Percentiles rank a stretch among this genome's conserved stretches.
These are phyloP conservation scores for Coemansia furcata DNA, from an alignment of 192 early-diverging fungal species.

Conservation along the genomic window DNA sequence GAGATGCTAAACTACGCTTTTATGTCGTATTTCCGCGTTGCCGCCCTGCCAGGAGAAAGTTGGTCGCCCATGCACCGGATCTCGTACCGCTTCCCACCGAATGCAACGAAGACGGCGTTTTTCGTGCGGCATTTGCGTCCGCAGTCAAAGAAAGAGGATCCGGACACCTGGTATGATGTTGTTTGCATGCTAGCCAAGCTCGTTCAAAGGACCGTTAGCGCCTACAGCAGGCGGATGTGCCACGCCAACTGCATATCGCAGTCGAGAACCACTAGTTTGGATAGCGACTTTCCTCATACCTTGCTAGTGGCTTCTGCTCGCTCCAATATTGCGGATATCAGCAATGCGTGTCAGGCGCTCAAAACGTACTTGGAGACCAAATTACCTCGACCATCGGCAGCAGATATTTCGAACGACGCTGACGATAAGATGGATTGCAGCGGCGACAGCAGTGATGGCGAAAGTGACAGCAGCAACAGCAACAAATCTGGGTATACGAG, in stretches of 20 bases:
- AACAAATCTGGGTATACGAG: not conserved
- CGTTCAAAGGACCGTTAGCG: conserved; percentile 26
- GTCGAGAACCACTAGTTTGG: not conserved
- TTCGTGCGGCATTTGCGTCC: conserved; percentile 16
- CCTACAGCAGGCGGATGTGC: conserved; percentile 28
- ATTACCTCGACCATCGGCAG: not conserved
- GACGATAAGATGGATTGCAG: not conserved
- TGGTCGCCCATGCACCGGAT: not conserved
- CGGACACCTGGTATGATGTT: conserved; percentile 11
- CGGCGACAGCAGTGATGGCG: no score
- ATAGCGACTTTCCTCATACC: not conserved
- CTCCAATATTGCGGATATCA: not conserved
- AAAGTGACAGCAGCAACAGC: not conserved
- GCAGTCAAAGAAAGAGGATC: not conserved
- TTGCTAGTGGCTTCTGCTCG: conserved; percentile 1
- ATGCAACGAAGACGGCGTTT: conserved; percentile 23
- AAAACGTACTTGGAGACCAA: conserved; percentile 1
- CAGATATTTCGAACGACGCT: not conserved
- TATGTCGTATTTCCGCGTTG: conserved; percentile 18
- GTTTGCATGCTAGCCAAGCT: conserved; percentile 19
- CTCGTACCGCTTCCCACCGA: conserved; percentile 4
- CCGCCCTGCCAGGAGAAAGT: not conserved
- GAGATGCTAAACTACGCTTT: conserved; percentile 29
- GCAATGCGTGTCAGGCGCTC: not conserved
- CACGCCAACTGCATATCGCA: conserved; percentile 2